Evolutionary conservation across 495 filamentous ascomycete species (phyloP).

Genomic region (Penicillium pancosmium): DNA sequence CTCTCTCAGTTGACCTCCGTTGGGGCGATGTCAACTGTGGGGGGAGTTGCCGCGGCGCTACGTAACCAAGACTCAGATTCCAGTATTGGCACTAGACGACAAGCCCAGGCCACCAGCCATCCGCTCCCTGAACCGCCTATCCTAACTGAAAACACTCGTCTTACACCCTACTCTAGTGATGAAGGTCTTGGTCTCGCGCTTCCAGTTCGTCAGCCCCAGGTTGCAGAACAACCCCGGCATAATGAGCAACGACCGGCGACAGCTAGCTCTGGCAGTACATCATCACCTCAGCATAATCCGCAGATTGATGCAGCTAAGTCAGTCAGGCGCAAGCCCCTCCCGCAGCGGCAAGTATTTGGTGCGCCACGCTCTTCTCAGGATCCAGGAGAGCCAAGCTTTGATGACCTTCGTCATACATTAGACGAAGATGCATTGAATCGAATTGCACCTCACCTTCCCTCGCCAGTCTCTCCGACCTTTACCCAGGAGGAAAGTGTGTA

Average conservation of each 20-base stretch:
- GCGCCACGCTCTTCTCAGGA: slow-evolving; percentile 7
- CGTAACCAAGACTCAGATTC: slow-evolving; percentile 31
- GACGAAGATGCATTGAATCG: slow-evolving; percentile 65
- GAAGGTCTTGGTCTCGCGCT: slow-evolving; percentile 20
- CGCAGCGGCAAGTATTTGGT: slow-evolving; percentile 31
- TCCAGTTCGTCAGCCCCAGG: slow-evolving; percentile 17
- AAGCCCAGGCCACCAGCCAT: slow-evolving; percentile 11
- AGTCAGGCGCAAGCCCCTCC: slow-evolving; percentile 68
- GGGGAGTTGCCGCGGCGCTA: slow-evolving; percentile 37
- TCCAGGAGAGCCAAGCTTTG: slow-evolving; percentile 54
- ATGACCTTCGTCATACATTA: slow-evolving; percentile 66
- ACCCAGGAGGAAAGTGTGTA: slow-evolving; percentile 52
- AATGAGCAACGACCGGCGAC: slow-evolving; percentile 14
- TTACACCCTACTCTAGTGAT: slow-evolving; percentile 25
- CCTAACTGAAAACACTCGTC: slow-evolving; percentile 11
- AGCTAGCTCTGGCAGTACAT: slow-evolving; percentile 20
- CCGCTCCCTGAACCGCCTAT: background rate
- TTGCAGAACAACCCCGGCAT: slow-evolving; percentile 16
- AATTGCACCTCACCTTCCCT: slow-evolving; percentile 39
- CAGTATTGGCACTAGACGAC: slow-evolving; percentile 16
- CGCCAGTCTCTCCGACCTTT: slow-evolving; percentile 33
- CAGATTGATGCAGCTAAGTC: slow-evolving; percentile 46
- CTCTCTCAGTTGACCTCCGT: slow-evolving; percentile 74
- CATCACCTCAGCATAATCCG: slow-evolving; percentile 34
- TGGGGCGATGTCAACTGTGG: slow-evolving; percentile 45